Conservation (phyloP, 805 yeast species). For the Candida yuanshanica region DNA sequence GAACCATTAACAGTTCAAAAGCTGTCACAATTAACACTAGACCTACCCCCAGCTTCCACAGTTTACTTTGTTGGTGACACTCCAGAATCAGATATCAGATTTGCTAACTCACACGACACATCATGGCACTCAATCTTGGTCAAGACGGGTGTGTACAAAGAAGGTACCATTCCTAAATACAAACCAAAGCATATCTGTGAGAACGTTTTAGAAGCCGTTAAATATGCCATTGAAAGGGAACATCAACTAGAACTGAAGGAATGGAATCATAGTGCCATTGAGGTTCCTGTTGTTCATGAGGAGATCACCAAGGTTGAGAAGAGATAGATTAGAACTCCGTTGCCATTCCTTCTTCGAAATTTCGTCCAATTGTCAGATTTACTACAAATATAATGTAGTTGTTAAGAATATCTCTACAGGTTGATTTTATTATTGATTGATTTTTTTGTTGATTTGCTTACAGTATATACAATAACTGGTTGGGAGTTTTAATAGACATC, state of each 20-base stretch:
- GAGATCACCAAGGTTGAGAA: slow-evolving; percentile 26
- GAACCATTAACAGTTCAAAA: slow-evolving; percentile 43
- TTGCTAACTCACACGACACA: slow-evolving; percentile 80
- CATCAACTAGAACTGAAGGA: slow-evolving; percentile 66
- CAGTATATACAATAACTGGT: no score
- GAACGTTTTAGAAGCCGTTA: slow-evolving; percentile 75
- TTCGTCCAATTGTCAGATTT: no score
- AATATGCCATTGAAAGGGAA: slow-evolving; percentile 79
- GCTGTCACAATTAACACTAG: slow-evolving; percentile 39
- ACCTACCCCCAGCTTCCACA: slow-evolving; percentile 77
- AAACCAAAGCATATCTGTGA: slow-evolving; percentile 70
- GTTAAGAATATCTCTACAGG: no score
- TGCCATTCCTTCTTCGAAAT: no score
- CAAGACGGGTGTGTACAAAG: slow-evolving; percentile 83
- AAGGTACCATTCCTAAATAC: slow-evolving; percentile 72
- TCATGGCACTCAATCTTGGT: slow-evolving; percentile 84
- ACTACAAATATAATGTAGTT: no score
- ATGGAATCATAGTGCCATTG: slow-evolving; percentile 58
- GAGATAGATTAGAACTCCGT: neutral
- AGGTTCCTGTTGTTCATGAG: slow-evolving; percentile 44
- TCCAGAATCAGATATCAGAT: slow-evolving; percentile 83
- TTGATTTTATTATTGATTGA: no score
- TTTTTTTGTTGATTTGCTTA: no score
- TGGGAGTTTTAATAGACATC: no score
- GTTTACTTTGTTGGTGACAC: slow-evolving; percentile 89